These are phyloP conservation scores for Elongisporangium senticosum DNA, from an alignment of 352 stramenopile species.

Conservation along the genomic window DNA sequence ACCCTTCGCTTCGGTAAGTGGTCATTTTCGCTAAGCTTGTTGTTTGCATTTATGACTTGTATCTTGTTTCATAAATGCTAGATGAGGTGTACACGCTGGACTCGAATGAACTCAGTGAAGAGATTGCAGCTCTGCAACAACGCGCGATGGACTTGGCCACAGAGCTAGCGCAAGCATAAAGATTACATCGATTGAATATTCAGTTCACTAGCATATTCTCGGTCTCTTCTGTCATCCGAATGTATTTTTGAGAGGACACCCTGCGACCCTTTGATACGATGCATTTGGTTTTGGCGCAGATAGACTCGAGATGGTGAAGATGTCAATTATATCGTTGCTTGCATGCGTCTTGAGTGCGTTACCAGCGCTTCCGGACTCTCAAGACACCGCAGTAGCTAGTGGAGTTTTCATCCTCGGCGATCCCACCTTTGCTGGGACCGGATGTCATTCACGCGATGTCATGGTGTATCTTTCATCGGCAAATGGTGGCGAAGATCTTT, in stretches of 20 bases:
- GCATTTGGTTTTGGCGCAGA: too few relatives aligned
- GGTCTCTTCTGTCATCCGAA: neutral
- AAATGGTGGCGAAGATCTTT: neutral
- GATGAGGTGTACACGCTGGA: constrained; percentile 50
- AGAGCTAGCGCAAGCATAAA: constrained; percentile 38
- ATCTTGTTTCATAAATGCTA: constrained; percentile 2
- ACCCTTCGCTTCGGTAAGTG: constrained; percentile 30
- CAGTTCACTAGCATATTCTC: constrained; percentile 6
- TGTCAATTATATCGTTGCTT: neutral
- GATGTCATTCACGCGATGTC: neutral
- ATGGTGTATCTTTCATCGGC: neutral
- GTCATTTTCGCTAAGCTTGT: neutral
- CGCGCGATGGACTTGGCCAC: constrained; percentile 55
- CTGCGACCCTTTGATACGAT: neutral
- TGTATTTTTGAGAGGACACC: neutral
- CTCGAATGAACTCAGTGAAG: constrained; percentile 52
- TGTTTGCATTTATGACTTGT: neutral
- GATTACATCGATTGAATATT: neutral
- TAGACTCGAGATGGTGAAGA: neutral
- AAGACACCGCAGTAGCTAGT: neutral
- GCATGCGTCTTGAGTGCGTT: neutral
- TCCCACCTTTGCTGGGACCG: neutral
- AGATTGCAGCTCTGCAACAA: constrained; percentile 55
- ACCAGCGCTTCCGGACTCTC: neutral
- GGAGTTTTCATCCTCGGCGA: neutral